These are phyloP conservation scores for Tripidium arundinaceum DNA, from an alignment of 202 grass and related monocot genomes.

Conservation along the genomic window DNA sequence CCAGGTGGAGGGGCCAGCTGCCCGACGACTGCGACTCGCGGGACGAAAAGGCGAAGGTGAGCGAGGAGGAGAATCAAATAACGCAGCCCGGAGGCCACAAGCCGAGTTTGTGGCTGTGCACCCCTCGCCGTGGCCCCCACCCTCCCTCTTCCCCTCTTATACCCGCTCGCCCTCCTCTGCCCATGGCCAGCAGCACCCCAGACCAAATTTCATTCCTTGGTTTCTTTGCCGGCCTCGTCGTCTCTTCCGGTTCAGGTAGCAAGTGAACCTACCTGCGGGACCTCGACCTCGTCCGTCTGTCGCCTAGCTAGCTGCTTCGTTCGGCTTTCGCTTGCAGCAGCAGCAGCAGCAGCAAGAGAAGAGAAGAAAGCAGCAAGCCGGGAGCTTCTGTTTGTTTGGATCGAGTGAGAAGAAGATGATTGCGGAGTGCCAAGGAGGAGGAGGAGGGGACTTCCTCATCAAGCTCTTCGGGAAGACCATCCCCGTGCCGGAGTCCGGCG, in stretches of 20 bases:
- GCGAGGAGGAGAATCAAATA: slow-evolving; percentile 84
- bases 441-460: slow-evolving; percentile 41
- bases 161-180: not conserved
- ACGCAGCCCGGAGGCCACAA: slow-evolving; percentile 58
- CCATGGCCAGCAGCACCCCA: not conserved
- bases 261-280: not conserved
- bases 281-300: not conserved
- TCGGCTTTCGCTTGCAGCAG: not conserved
- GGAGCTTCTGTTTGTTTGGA: no score
- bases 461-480: slow-evolving; percentile 91
- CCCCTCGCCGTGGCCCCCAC: slow-evolving; percentile 34
- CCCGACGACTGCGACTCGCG: not conserved
- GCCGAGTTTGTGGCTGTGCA: slow-evolving; percentile 62
- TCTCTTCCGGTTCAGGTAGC: not conserved
- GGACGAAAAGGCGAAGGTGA: slow-evolving; percentile 3
- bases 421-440: slow-evolving; percentile 21
- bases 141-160: slow-evolving; percentile 3
- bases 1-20: not conserved
- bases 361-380: no score
- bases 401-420: not conserved
- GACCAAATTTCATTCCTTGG: not conserved
- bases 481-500: slow-evolving; percentile 40
- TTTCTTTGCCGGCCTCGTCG: not conserved
- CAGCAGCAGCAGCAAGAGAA: no score
- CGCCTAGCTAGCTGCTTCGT: no score